Evolutionary conservation across 2,329 filamentous ascomycete genomes (phyloP).

Genomic region (Alternaria gaisen): DNA sequence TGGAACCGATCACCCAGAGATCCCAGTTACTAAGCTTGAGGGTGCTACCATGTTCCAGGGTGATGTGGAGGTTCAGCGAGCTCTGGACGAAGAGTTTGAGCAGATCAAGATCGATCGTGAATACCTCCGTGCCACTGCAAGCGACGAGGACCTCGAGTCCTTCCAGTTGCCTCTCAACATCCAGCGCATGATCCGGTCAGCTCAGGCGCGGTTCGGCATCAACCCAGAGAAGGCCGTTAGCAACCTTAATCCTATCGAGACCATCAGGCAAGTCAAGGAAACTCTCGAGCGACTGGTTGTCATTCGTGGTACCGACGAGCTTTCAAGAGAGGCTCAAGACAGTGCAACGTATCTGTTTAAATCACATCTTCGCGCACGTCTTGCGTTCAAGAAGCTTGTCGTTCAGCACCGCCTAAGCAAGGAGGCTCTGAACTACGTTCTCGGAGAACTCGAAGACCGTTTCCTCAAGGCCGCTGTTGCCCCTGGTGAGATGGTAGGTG

Average conservation of each 20-base stretch:
- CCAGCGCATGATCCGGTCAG: slow-evolving; percentile 86
- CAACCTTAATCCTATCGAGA: slow-evolving; percentile 87
- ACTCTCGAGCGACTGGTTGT: slow-evolving; percentile 81
- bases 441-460: slow-evolving; percentile 88
- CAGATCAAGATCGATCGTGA: slow-evolving; percentile 76
- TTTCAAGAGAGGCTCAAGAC: slow-evolving; percentile 85
- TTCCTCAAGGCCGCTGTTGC: slow-evolving; percentile 87
- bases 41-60: slow-evolving; percentile 86
- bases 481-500: slow-evolving; percentile 98
- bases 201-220: slow-evolving; percentile 89
- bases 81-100: slow-evolving; percentile 90
- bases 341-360: slow-evolving; percentile 94
- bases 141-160: slow-evolving; percentile 77
- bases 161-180: slow-evolving; percentile 95
- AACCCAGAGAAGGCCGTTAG: slow-evolving; percentile 80
- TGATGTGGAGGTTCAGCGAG: slow-evolving; percentile 84
- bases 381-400: slow-evolving; percentile 93
- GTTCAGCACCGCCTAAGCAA: slow-evolving; percentile 86
- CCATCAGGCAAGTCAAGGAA: slow-evolving; percentile 79
- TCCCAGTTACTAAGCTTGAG: slow-evolving; percentile 78
- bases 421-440: slow-evolving; percentile 88
- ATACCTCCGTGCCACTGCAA: slow-evolving; percentile 72
- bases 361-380: slow-evolving; percentile 83
- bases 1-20: slow-evolving; percentile 70
- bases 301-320: slow-evolving; percentile 82